phyloP scores from a whole-genome alignment of 768 basidiomycete species.

The Phaeolepiota aurea region DNA sequence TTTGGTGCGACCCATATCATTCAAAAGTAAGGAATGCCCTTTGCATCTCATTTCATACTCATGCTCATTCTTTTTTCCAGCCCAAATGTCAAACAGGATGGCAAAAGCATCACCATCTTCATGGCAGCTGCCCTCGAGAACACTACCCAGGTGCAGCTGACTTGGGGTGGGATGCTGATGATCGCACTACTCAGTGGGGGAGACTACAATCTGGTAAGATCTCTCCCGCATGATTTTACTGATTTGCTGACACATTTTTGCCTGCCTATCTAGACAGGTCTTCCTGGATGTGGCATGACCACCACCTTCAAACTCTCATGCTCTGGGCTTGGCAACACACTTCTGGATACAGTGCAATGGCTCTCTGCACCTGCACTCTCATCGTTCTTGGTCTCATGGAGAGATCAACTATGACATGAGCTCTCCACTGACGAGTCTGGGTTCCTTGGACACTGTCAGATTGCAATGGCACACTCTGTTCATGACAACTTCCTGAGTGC shows the following conservation, averaged over 20 bases:
- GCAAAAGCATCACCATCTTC: conserved; percentile 4
- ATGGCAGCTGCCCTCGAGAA: conserved; percentile 1
- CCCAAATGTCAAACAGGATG: conserved; percentile 1
- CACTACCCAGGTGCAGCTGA: not conserved
- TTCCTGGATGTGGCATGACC: conserved; percentile 5
- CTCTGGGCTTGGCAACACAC: conserved; percentile 1
- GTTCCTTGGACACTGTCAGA: not conserved
- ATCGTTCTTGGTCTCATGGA: conserved; percentile 1
- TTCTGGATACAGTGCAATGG: conserved; percentile 2
- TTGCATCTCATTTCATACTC: not conserved
- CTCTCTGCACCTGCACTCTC: not conserved
- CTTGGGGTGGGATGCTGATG: conserved; percentile 3
- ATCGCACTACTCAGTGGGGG: conserved; percentile 9
- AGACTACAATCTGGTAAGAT: conserved; percentile 6
- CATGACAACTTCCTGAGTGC: not conserved
- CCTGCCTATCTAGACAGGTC: conserved; percentile 3
- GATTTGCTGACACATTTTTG: too few relatives aligned
- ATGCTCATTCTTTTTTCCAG: not conserved
- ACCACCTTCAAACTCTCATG: conserved; percentile 1
- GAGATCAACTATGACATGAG: not conserved
- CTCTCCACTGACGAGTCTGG: not conserved
- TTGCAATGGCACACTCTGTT: not conserved
- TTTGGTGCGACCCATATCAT: conserved; percentile 36
- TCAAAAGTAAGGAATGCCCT: conserved; percentile 21
- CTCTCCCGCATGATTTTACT: not conserved